Evolutionary conservation across 2,329 filamentous ascomycete species (phyloP), one percentile per base, ranked within the genome.

Genomic region (Hymenoscyphus fraxineus): DNA sequence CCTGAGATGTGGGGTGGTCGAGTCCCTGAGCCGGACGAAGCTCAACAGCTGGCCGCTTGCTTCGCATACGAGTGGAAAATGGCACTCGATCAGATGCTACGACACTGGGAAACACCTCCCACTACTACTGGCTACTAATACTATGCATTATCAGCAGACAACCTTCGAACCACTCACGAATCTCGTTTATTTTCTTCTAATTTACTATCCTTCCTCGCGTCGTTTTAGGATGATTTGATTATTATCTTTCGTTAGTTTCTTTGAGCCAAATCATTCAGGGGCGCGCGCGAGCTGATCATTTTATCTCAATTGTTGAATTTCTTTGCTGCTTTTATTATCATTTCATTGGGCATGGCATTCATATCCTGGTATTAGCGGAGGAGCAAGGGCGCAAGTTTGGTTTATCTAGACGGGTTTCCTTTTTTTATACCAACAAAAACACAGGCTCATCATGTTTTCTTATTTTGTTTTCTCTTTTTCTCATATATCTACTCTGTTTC

Each of bases 1-100:
- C 85, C 84, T 3, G 83, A 85, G 63, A 92, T 92, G 87, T 92
- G 89, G 89, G 88, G 84, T 58, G 83, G 81, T 1, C 80, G 79
- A 40, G 75, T 78, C 32, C 88, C 89, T 0, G 79, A 82, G 1
- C 73, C 78, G 1, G 82, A 84, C 1, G 83, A 88, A 64, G 80
- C 85, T 0, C 77, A 81, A 4, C 82, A 86, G 74, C 81, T 92
- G 39, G 80, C 86, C 1, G 79, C 78, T 41, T 88, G 85, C 62
- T 90, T 91, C 72, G 81, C 84, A 68, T 80, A 79, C 31, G 89
- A 92, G 75, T 92, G 89, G 89, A 84, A 80, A 38, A 79, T 79
- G 68, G 89, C 88, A 0, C 77, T 92, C 32, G 78, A 82, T 41
- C 84, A 83, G 63, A 86, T 92, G 86, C 77, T 92, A 66, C 78